phyloP scores from a whole-genome alignment of 108 stramenopile genomes.

The Discostella stelligeroides region DNA sequence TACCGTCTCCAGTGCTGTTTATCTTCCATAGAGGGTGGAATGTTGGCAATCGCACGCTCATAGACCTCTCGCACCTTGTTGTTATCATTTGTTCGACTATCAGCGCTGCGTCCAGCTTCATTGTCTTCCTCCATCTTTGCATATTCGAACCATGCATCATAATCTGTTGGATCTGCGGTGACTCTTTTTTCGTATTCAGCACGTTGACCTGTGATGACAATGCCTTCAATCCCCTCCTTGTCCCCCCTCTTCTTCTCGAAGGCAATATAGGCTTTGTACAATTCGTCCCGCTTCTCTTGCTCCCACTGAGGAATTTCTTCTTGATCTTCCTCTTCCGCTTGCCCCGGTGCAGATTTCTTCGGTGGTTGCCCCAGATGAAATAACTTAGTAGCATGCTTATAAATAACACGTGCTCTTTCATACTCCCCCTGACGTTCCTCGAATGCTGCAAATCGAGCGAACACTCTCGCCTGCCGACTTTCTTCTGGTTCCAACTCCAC shows the following conservation, averaged over 20 bases:
- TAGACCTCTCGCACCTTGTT: slow-evolving; percentile 87
- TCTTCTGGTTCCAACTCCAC: slow-evolving; percentile 94
- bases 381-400: slow-evolving; percentile 91
- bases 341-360: slow-evolving; percentile 18
- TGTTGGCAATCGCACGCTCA: slow-evolving; percentile 92
- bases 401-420: slow-evolving; percentile 96
- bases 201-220: slow-evolving; percentile 87
- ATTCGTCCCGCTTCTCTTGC: slow-evolving; percentile 78
- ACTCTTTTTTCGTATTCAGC: slow-evolving; percentile 85
- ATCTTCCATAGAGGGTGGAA: slow-evolving; percentile 84
- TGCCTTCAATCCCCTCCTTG: slow-evolving; percentile 86
- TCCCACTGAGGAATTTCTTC: slow-evolving; percentile 71
- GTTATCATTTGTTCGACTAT: slow-evolving; percentile 6
- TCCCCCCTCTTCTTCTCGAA: slow-evolving; percentile 99
- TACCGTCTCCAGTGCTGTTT: slow-evolving; percentile 97
- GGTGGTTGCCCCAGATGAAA: slow-evolving; percentile 72
- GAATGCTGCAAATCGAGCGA: slow-evolving; percentile 85
- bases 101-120: slow-evolving; percentile 24
- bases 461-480: slow-evolving; percentile 76
- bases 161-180: slow-evolving; percentile 84
- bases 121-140: slow-evolving; percentile 93
- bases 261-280: slow-evolving; percentile 92
- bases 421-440: slow-evolving; percentile 97
- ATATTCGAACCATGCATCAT: slow-evolving; percentile 99
- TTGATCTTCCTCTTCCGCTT: slow-evolving; percentile 43